Evolutionary conservation across 305 asterid genomes (phyloP).

Genomic region (Fraxinus sp.): DNA sequence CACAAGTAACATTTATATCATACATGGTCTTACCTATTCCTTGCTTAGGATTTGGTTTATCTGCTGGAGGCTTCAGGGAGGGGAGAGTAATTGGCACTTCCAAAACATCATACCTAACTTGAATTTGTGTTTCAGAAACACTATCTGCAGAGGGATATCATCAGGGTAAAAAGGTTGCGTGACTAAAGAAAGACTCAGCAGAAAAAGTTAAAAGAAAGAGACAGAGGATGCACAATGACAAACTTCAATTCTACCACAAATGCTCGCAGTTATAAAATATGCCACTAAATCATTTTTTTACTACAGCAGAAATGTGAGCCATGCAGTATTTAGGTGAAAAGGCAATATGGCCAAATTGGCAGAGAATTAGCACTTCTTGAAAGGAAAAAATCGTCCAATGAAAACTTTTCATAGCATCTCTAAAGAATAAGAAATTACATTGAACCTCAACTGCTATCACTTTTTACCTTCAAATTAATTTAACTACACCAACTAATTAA

Average conservation of each 20-base stretch:
- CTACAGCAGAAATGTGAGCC: background rate
- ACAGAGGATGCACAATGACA: background rate
- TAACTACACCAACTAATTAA: background rate
- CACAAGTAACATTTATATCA: constrained; percentile 14
- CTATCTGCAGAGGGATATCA: constrained; percentile 41
- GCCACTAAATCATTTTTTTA: background rate
- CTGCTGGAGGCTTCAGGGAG: constrained; percentile 83
- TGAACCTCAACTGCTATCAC: background rate
- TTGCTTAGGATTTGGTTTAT: constrained; percentile 96
- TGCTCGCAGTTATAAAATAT: background rate
- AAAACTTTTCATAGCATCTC: background rate
- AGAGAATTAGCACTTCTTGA: background rate
- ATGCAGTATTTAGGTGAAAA: background rate
- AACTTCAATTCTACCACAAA: background rate
- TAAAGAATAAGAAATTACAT: background rate
- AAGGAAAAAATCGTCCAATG: background rate
- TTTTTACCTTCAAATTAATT: background rate
- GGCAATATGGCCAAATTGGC: background rate
- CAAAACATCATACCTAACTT: constrained; percentile 80
- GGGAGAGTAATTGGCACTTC: constrained; percentile 86
- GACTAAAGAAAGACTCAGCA: background rate
- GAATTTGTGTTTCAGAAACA: constrained; percentile 56
- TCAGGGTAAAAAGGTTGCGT: constrained; percentile 4
- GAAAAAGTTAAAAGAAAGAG: background rate
- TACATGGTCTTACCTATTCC: constrained; percentile 68